These are phyloP conservation scores for Candida palmyrensis DNA, from an alignment of 805 yeast species.

Conservation along the genomic window DNA sequence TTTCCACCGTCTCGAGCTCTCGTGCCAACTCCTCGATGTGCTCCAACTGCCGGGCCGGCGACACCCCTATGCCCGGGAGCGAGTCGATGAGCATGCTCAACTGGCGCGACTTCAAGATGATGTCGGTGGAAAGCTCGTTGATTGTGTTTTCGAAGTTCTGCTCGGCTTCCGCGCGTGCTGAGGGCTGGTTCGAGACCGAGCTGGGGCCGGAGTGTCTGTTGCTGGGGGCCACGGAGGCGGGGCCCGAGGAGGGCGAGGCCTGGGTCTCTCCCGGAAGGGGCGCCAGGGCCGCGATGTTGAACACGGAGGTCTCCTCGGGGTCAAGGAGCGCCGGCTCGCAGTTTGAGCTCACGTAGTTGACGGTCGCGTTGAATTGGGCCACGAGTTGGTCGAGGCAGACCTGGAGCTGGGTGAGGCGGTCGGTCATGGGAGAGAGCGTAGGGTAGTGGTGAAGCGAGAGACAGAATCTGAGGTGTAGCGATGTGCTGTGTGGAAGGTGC, in stretches of 20 bases:
- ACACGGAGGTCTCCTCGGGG: conserved; percentile 47
- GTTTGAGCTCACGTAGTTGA: conserved; percentile 55
- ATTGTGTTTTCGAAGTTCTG: conserved; percentile 41
- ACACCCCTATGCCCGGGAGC: conserved; percentile 87
- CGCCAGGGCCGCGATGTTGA: conserved; percentile 58
- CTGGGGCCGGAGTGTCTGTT: conserved; percentile 13
- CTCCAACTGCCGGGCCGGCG: conserved; percentile 66
- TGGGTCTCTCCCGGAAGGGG: conserved; percentile 40
- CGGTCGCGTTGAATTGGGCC: conserved; percentile 75
- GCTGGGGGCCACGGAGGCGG: conserved; percentile 7
- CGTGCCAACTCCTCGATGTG: conserved; percentile 57
- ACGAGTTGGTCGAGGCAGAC: conserved; percentile 78
- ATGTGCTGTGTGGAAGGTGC: too few species aligned
- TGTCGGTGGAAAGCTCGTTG: conserved; percentile 77
- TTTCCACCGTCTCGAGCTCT: conserved; percentile 59
- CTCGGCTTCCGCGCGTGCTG: conserved; percentile 12
- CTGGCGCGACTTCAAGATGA: conserved; percentile 81
- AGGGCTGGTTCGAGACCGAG: conserved; percentile 12
- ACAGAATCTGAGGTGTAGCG: neutral
- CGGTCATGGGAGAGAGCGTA: too few species aligned
- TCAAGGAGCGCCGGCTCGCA: conserved; percentile 44
- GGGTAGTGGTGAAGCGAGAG: neutral
- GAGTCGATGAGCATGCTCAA: conserved; percentile 81
- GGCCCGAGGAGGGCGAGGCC: conserved; percentile 6
- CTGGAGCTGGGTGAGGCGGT: conserved; percentile 85